Base-by-base conservation (phyloP, 768 basidiomycete genomes). In the Gloeopeniophorella convolvens region DNA sequence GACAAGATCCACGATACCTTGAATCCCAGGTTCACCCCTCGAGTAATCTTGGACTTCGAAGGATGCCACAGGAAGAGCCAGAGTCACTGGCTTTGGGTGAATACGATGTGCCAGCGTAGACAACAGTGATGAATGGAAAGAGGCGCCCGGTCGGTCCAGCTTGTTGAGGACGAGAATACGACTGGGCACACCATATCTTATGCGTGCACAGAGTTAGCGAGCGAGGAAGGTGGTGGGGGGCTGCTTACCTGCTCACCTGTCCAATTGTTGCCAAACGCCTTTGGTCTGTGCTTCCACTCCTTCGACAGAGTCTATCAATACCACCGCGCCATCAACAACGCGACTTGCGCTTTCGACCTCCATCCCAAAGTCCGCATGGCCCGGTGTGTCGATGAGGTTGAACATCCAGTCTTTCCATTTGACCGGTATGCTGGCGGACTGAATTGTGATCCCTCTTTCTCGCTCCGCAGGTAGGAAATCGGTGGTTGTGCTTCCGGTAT, bases 291-390 rank as follows among this genome's bases (percentile, higher is more conserved):
- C 80, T 65, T 93, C 90, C 5, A 93, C 90, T 6, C 90, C 90
- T 67, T 93, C 90, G 0, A 94, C 90, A 0, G 89, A 86, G 66
- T 94, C 90, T 36, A 94, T 79, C 27, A 94, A 67, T 26, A 94
- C 86, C 24, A 94, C 82, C 13, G 89, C 90, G 48, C 90, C 91
- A 56, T 94, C 90, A 4, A 92, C 80, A 13, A 94, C 85, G 24
- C 90, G 80, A 61, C 89, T 92, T 7, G 91, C 91, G 60, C 89
- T 88, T 67, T 93, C 91, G 23, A 94, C 91, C 61, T 94, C 90
- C 89, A 93, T 92, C n/a, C 90, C 90, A 67, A 94, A 94, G 64
- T 94, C 90, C 4, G 89, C 91, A 67, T 94, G 90, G 30, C 90
- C 90, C 13, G 90, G 90, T 3, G 90, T 93, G 60, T 94, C 91